Conservation (phyloP, 371 early-diverging fungal species). For the Pancytospora philotis region DNA sequence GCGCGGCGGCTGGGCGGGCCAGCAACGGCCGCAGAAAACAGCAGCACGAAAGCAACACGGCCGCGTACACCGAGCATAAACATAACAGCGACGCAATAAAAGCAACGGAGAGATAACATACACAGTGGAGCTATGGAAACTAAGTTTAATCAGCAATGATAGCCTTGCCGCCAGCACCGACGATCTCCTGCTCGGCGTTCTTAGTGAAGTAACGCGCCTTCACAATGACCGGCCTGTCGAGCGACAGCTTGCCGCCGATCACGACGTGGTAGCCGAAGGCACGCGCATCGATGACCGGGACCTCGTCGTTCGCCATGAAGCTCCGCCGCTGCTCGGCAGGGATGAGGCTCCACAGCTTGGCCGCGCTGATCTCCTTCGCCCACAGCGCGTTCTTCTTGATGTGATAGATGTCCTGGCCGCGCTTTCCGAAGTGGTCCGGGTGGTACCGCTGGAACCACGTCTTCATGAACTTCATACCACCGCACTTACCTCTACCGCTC, state of each 20-base stretch:
- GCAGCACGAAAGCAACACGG: too few relatives aligned
- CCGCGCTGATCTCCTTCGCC: constrained; percentile 76
- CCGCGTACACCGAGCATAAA: not conserved
- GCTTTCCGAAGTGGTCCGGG: constrained; percentile 99
- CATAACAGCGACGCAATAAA: not conserved
- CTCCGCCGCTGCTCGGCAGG: constrained; percentile 74
- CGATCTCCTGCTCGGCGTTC: constrained; percentile 92
- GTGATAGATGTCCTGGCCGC: constrained; percentile 98
- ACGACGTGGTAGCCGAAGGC: constrained; percentile 83
- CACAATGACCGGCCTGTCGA: constrained; percentile 79
- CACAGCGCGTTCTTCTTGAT: constrained; percentile 77
- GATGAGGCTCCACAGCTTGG: constrained; percentile 83
- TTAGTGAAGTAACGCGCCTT: constrained; percentile 84
- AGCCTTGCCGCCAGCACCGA: constrained; percentile 83
- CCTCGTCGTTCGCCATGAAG: constrained; percentile 72
- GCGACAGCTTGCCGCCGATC: constrained; percentile 76
- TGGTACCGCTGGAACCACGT: constrained; percentile 99
- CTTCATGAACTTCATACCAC: constrained; percentile 98
- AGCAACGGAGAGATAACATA: not conserved
- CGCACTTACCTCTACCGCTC: constrained; percentile 96
- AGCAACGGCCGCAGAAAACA: too few relatives aligned
- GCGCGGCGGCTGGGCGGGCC: too few relatives aligned
- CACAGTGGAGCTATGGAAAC: not conserved
- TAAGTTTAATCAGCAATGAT: constrained; percentile 56
- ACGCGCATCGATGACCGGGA: constrained; percentile 56